Evolutionary conservation across 2,329 filamentous ascomycete species (phyloP).

Genomic region (Sporothrix mexicana): DNA sequence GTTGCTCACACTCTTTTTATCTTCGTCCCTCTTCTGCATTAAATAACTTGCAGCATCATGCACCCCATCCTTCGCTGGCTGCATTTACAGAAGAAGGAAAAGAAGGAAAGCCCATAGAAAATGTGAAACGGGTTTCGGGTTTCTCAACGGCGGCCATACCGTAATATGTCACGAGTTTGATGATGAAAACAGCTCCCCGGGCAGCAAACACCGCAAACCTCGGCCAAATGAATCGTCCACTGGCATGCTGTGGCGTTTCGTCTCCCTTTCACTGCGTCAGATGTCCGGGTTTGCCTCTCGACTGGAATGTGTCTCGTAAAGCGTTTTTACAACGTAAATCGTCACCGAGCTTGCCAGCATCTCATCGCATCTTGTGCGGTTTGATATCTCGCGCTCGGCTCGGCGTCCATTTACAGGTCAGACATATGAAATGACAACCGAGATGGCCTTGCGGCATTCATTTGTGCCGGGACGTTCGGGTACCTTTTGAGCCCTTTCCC

Average conservation of each 20-base stretch:
- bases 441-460: neutral
- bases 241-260: constrained; percentile 22
- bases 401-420: neutral
- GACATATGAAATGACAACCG: neutral
- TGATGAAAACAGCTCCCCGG: too few species aligned
- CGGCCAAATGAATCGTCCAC: neutral
- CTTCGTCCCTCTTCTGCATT: neutral
- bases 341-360: neutral
- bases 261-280: constrained; percentile 5
- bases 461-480: neutral
- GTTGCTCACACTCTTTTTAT: neutral
- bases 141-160: neutral
- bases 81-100: neutral
- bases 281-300: neutral
- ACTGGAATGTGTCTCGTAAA: constrained; percentile 6
- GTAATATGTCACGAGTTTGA: too few species aligned
- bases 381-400: constrained; percentile 6
- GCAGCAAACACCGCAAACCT: too few species aligned
- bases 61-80: constrained; percentile 13
- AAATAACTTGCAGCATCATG: constrained; percentile 14
- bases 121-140: constrained; percentile 14
- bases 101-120: neutral
- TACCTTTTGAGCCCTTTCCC: neutral
- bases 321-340: neutral
- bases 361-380: too few species aligned